Base-by-base conservation (phyloP, 2,329 filamentous ascomycete genomes). In the Mariannaea sp. region DNA sequence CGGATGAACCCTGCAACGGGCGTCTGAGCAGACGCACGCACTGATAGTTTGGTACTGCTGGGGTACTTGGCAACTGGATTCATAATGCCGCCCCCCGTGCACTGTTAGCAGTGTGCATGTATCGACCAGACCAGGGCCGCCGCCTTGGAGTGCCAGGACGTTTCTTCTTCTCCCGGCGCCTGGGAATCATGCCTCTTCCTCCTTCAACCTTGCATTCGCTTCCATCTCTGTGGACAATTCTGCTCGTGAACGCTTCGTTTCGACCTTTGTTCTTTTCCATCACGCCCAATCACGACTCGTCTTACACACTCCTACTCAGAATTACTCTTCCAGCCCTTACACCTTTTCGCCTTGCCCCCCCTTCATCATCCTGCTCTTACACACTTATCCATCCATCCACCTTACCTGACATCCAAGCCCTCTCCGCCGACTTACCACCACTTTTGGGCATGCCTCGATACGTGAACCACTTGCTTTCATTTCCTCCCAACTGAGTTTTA, bases 161-260 rank as follows among this genome's bases (percentile, higher is more conserved):
- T 71, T 72, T 72, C 68, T 71, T 67, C 68, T 72, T 71, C 68
- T 70, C 65, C 66, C 69, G 65, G 65, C 63, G 64, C 62, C 63
- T 69, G 66, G 65, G 64, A 70, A 65, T 67, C 69, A 69, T 67
- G 59, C 61, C 67, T 67, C 66, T 64, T 65, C 66, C 67, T 70
- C 66, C 61, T 68, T 66, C 66, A 70, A 70, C 67, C 62, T 68
- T 65, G 65, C 63, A 67, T 60, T 59, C 57, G 59, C 63, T 67
- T 65, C 17, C 67, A 64, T 64, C 58, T 58, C 56, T 53, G 67
- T 59, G 58, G 55, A 49, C 64, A 60, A 65, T 64, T 61, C 58
- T 59, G 47, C 32, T 54, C 47, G 45, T 49, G 42, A 54, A 52
- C 33, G 53, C 60, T 59, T 65, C 61, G 56, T 58, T 60, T 55